A percentile compares a stretch with the other conserved stretches of the same genome.
Conservation (phyloP, 2,329 filamentous ascomycete genomes). For the Colletotrichum eremochloae region DNA sequence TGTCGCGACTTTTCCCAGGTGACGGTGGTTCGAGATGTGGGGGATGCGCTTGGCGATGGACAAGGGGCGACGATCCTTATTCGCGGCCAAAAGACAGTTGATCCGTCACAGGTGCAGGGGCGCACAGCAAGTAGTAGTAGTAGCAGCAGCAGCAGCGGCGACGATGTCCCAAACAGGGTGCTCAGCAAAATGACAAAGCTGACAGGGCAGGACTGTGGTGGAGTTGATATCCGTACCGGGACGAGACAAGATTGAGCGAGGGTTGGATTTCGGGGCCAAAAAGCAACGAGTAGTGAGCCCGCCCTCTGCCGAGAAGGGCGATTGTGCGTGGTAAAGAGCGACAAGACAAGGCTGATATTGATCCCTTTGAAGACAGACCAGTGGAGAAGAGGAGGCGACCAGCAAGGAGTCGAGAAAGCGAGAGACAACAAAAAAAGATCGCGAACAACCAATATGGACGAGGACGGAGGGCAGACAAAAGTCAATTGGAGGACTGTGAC, state of each 20-base stretch:
- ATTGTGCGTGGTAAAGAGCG: constrained; percentile 33
- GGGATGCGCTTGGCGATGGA: constrained; percentile 30
- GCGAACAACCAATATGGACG: neutral
- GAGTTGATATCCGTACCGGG: constrained; percentile 18
- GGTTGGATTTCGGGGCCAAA: constrained; percentile 12
- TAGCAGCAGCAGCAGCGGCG: constrained; percentile 17
- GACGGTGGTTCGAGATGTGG: constrained; percentile 31
- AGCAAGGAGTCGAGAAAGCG: constrained; percentile 28
- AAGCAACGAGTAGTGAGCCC: constrained; percentile 37
- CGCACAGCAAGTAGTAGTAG: constrained; percentile 1
- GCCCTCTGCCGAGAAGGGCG: constrained; percentile 11
- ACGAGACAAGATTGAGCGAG: constrained; percentile 24
- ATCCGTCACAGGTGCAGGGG: constrained; percentile 37
- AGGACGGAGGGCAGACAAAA: constrained; percentile 27
- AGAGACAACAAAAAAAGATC: constrained; percentile 13
- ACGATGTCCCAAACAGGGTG: constrained; percentile 32
- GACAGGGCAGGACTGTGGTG: constrained; percentile 26
- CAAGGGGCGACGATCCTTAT: constrained; percentile 42
- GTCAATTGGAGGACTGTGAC: constrained; percentile 22
- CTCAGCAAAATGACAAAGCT: constrained; percentile 13
- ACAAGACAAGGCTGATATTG: constrained; percentile 35
- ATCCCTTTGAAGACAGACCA: constrained; percentile 34
- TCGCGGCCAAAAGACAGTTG: constrained; percentile 39
- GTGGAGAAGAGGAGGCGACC: neutral
- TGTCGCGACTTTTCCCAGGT: constrained; percentile 38